phyloP scores from a whole-genome alignment of 1,284 basidiomycete species.

The Hymenochaete sp. region DNA sequence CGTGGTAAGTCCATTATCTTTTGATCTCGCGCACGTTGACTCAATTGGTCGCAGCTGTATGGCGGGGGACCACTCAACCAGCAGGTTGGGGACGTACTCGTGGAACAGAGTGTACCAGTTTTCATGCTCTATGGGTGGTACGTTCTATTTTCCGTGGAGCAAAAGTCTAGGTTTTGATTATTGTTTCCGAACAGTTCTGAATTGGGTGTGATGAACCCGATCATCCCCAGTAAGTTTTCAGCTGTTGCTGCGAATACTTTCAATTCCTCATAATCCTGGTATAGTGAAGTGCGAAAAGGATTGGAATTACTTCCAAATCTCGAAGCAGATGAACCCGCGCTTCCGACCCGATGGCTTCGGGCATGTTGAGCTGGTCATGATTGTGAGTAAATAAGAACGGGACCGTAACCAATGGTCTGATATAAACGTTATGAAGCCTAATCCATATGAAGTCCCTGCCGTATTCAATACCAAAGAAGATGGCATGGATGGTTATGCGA shows the following conservation, averaged over 20 bases:
- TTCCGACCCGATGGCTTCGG: slow-evolving; percentile 18
- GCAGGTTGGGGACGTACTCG: slow-evolving; percentile 23
- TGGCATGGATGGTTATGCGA: slow-evolving; percentile 27
- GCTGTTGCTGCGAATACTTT: too few relatives aligned
- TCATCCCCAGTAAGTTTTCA: slow-evolving; percentile 22
- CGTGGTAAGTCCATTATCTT: neutral
- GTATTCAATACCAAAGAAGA: slow-evolving; percentile 19
- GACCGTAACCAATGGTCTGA: slow-evolving; percentile 7
- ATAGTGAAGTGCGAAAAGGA: too few relatives aligned
- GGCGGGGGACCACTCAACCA: slow-evolving; percentile 26
- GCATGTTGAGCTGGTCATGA: slow-evolving; percentile 19
- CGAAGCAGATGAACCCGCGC: slow-evolving; percentile 1
- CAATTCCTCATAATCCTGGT: too few relatives aligned
- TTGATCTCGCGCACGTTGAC: too few relatives aligned
- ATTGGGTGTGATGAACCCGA: slow-evolving; percentile 16
- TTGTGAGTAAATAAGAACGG: slow-evolving; percentile 7
- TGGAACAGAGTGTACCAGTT: slow-evolving; percentile 21
- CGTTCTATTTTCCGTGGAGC: too few relatives aligned
- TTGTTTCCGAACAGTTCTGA: slow-evolving; percentile 21
- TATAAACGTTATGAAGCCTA: slow-evolving; percentile 17
- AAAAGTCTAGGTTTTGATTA: neutral
- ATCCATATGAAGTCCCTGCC: slow-evolving; percentile 7
- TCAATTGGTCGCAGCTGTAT: slow-evolving; percentile 21
- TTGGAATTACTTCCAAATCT: slow-evolving; percentile 26
- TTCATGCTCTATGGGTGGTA: slow-evolving; percentile 23